phyloP scores from a whole-genome alignment of 2,329 filamentous ascomycete genomes.

The Cladophialophora bantiana region DNA sequence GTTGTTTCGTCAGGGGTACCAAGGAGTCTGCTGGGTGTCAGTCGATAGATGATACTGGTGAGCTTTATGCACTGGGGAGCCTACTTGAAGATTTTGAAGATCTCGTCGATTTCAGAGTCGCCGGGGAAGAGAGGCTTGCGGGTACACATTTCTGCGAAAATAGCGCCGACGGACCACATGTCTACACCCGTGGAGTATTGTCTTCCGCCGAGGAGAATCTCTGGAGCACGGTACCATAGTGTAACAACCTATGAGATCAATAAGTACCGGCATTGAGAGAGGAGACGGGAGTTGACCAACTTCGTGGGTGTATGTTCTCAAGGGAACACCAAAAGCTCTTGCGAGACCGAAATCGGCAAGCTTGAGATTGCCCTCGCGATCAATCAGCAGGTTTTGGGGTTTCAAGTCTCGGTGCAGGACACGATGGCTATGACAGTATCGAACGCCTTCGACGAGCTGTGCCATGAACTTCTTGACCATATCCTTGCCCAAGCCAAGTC shows the following conservation, averaged over 20 bases:
- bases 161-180: slow-evolving; percentile 95
- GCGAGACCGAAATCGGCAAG: slow-evolving; percentile 89
- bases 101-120: slow-evolving; percentile 91
- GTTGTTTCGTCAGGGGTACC: slow-evolving; percentile 81
- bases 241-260: slow-evolving; percentile 27
- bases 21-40: slow-evolving; percentile 64
- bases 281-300: slow-evolving; percentile 47
- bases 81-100: slow-evolving; percentile 92
- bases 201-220: slow-evolving; percentile 87
- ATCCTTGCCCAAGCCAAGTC: slow-evolving; percentile 74
- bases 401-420: slow-evolving; percentile 88
- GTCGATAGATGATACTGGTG: slow-evolving; percentile 8
- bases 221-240: slow-evolving; percentile 77
- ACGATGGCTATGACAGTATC: slow-evolving; percentile 88
- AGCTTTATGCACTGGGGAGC: slow-evolving; percentile 38
- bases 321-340: slow-evolving; percentile 86
- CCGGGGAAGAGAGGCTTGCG: slow-evolving; percentile 91
- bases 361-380: slow-evolving; percentile 86
- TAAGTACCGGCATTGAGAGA: slow-evolving; percentile 15
- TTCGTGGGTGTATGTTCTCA: slow-evolving; percentile 93
- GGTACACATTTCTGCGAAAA: slow-evolving; percentile 96
- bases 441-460: slow-evolving; percentile 82
- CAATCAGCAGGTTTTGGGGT: slow-evolving; percentile 87
- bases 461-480: slow-evolving; percentile 95
- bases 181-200: slow-evolving; percentile 95